phyloP scores from a whole-genome alignment of 371 early-diverging fungal genomes.

The Capillidium rhysosporum region DNA sequence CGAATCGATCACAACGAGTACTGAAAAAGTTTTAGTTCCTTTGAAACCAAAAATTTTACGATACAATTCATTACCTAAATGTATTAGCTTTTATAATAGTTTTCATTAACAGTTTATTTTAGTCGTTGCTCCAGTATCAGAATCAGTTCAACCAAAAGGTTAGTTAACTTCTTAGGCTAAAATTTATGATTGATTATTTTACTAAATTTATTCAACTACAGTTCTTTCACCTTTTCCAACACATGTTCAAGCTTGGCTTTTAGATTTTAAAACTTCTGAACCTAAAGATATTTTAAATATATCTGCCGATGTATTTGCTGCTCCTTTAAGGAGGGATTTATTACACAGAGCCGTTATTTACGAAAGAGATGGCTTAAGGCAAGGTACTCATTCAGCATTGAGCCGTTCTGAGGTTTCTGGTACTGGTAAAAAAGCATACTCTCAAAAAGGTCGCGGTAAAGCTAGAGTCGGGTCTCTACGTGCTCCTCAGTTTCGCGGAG shows the following conservation, averaged over 20 bases:
- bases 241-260: constrained; percentile 59
- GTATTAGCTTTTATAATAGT: neutral
- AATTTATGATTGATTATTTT: neutral
- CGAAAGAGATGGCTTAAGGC: constrained; percentile 58
- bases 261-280: constrained; percentile 50
- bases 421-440: constrained; percentile 48
- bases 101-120: neutral
- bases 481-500: constrained; percentile 79
- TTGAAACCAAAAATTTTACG: constrained; percentile 3
- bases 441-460: constrained; percentile 85
- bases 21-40: neutral
- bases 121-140: constrained; percentile 2
- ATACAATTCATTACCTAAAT: neutral
- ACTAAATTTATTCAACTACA: neutral
- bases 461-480: constrained; percentile 73
- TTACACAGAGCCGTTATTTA: constrained; percentile 71
- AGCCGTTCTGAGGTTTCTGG: constrained; percentile 69
- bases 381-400: constrained; percentile 72
- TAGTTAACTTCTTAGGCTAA: neutral
- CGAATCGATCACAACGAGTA: too few species aligned
- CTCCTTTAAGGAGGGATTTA: constrained; percentile 65
- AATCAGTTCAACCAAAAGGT: neutral
- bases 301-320: constrained; percentile 52
- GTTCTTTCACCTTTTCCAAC: constrained; percentile 13
- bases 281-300: constrained; percentile 57